Evolutionary conservation across 208 protist genomes (phyloP), one percentile per base, ranked within the genome.

Genomic region (Angomonas ambiguus): DNA sequence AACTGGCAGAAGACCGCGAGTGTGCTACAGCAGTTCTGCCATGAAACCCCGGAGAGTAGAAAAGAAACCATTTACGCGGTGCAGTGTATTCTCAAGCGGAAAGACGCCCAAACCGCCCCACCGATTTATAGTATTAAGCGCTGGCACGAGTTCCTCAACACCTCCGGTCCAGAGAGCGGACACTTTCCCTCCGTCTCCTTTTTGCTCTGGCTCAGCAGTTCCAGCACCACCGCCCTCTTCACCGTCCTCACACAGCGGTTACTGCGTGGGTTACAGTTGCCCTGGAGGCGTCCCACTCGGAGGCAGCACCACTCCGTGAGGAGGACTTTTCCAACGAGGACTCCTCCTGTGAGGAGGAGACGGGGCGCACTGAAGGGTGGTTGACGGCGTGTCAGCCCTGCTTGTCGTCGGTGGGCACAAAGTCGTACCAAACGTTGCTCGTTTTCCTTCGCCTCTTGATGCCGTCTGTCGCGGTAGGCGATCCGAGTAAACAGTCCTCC

Each of bases 201-300:
- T 24, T 49, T 91, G 28, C 45, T 91, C 16, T 91, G 82, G 80
- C 49, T 86, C n/a, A 78, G 79, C 62, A 77, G 72, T 55, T 80
- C 81, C 1, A 68, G 69, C 57, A 84, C 72, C 16, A 83, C 85
- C 20, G 62, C 77, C 1, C 60, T 91, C 33, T 91, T 90, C 63
- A 80, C 72, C 31, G 72, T 80, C 4, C 27, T 87, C 4, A 55
- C 74, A 35, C 77, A 71, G 27, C 85, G 79, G 0, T 67, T 90
- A 22, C 42, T 90, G 34, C 81, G 73, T 27, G 48, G 64, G 58
- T 75, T 20, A 71, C 69, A 13, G 48, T 51, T 8, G 34, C 64
- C 10, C 34, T 69, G 24, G 48, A 38, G 25, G 67, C 51, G 33
- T 1, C 65, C 32, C 11, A 53, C 5, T 25, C 28, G 2, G 22